Conservation (phyloP, 1,284 basidiomycete species). For the Salmacisia buchloeana region DNA sequence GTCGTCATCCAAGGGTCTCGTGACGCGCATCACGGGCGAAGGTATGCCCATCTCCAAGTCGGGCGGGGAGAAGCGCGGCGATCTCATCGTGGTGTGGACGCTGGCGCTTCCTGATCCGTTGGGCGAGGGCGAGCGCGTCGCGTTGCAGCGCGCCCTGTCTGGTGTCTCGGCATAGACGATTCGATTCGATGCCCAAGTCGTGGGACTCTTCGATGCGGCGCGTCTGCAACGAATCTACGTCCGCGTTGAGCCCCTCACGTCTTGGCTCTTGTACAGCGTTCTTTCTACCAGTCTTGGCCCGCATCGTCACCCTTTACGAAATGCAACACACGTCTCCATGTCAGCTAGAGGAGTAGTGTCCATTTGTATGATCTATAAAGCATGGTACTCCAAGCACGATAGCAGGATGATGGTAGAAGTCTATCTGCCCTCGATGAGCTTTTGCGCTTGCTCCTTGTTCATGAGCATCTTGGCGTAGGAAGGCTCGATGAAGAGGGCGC, state of each 20-base stretch:
- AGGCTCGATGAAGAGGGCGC: conserved; percentile 73
- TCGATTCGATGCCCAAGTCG: too few species aligned
- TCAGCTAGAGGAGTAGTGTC: not conserved
- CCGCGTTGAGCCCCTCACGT: too few species aligned
- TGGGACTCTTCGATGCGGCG: too few species aligned
- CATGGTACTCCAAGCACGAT: too few species aligned
- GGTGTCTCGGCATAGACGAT: too few species aligned
- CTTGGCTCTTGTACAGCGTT: too few species aligned
- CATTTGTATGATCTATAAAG: not conserved
- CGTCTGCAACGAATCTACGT: too few species aligned
- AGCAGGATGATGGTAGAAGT: too few species aligned
- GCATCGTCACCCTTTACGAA: too few species aligned
- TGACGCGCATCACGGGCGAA: conserved; percentile 43
- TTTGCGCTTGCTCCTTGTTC: conserved; percentile 56
- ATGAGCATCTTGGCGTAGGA: conserved; percentile 69
- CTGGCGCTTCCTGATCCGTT: conserved; percentile 41
- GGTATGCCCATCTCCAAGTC: conserved; percentile 49
- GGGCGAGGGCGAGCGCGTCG: conserved; percentile 28
- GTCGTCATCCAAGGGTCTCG: conserved; percentile 21
- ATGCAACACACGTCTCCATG: not conserved
- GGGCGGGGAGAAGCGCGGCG: conserved; percentile 40
- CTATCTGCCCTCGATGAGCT: conserved; percentile 53
- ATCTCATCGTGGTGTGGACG: conserved; percentile 46
- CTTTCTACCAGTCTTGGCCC: too few species aligned
- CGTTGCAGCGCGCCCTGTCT: conserved; percentile 30